Conservation (phyloP, 108 stramenopile species). For the Cyclostephanos invisitatus region DNA sequence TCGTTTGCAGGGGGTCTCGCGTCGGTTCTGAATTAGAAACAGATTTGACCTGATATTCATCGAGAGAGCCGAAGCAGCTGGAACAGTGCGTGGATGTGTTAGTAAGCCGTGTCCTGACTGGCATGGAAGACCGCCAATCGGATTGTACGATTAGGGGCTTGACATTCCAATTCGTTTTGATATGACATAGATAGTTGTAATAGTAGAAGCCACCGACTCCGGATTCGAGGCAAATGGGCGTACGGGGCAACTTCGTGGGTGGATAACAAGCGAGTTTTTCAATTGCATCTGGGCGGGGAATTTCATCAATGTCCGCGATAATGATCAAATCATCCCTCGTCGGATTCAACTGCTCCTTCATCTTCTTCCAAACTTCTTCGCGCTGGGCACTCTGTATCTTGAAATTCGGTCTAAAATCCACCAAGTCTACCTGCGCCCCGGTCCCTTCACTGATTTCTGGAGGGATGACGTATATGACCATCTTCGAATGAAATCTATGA, state of each 20-base stretch:
- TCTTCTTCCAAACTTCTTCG: neutral
- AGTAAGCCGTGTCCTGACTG: constrained; percentile 1
- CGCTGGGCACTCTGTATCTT: constrained; percentile 15
- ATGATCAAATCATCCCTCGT: constrained; percentile 18
- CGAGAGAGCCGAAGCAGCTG: constrained; percentile 20
- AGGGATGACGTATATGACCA: constrained; percentile 14
- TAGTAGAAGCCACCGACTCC: constrained; percentile 14
- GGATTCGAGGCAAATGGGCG: constrained; percentile 17
- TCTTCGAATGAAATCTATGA: constrained; percentile 24
- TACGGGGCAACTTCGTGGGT: neutral
- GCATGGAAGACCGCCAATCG: neutral
- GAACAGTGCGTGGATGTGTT: constrained; percentile 27
- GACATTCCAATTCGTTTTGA: constrained; percentile 17
- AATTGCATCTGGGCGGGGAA: constrained; percentile 10
- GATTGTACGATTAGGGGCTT: constrained; percentile 6
- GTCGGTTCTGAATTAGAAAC: constrained; percentile 7
- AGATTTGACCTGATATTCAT: constrained; percentile 9
- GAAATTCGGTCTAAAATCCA: constrained; percentile 8
- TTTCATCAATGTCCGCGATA: constrained; percentile 17
- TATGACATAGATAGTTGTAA: constrained; percentile 29
- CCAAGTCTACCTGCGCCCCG: constrained; percentile 3
- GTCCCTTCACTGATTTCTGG: constrained; percentile 11
- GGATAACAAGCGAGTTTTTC: constrained; percentile 15
- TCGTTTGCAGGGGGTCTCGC: neutral
- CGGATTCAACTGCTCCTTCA: constrained; percentile 6